Base-by-base conservation (phyloP, 1,139 yeast species). In the Geotrichum cucujoidarum region DNA sequence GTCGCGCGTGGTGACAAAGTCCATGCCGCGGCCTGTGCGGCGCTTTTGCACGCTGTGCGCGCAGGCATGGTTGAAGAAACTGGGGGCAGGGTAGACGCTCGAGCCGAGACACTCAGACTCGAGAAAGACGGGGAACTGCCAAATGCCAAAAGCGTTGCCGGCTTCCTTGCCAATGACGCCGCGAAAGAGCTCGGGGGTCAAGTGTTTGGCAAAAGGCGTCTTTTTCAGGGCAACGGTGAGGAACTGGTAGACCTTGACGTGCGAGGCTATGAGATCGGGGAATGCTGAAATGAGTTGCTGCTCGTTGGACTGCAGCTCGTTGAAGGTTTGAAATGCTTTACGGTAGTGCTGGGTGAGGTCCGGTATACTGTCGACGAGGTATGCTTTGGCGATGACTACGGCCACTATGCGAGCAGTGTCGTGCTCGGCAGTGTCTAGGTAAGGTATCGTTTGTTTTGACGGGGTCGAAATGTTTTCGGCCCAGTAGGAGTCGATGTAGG, bases 101-200 rank as follows among this genome's bases (percentile, higher is more conserved):
- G 79, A 80, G 0, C 90, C 90, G 45, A 81, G 70, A 57, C 77
- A 81, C 58, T 83, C 90, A 49, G 76, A 73, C 40, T 78, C 80
- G 43, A 53, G 69, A 76, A 13, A 57, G 50, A 46, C 66, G 56
- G 54, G 70, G 60, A 41, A 60, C 40, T 83, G 80, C 87, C 90
- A 81, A 17, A 81, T 78, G 0, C 89, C 89, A 65, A 83, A 83
- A 0, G 89, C 83, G 60, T 83, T 83, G n/a, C 85, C 83, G 32
- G 81, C 74, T 53, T 81, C 84, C 34, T 75, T 69, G 1, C 89
- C 89, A 41, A 80, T 68, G 3, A 78, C 72, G 7, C 68, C 64
- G 43, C 87, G 68, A 20, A 82, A 65, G 2, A 56, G 55, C 3
- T 62, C 61, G 1, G 75, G 64, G 1, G 74, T 69, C 14, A 81